Conservation (phyloP, 176 grass and related monocot species). For the Bolboschoenus planiculmis region DNA sequence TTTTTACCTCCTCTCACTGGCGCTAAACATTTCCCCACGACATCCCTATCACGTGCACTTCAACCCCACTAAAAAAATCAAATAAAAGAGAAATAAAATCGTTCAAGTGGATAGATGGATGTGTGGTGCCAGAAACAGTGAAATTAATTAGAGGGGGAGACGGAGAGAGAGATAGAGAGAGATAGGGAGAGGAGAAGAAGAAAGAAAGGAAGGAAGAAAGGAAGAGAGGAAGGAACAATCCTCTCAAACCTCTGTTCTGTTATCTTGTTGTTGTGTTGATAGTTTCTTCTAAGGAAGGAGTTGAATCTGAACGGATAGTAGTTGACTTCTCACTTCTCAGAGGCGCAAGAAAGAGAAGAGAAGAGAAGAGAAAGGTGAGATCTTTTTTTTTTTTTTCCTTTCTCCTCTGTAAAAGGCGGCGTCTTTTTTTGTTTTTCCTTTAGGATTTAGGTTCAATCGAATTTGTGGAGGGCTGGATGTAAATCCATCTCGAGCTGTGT, state of each 20-base stretch:
- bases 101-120: slow-evolving; percentile 5
- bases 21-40: background rate
- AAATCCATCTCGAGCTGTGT: background rate
- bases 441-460: background rate
- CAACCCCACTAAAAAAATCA: slow-evolving; percentile 4
- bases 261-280: background rate
- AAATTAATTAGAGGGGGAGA: background rate
- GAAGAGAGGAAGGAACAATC: background rate
- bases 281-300: background rate
- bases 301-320: background rate
- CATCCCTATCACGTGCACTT: slow-evolving; percentile 17
- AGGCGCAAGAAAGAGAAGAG: background rate
- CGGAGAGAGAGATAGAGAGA: background rate
- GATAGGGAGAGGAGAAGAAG: background rate
- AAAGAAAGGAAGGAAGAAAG: background rate
- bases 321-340: slow-evolving; percentile 14
- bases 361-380: background rate
- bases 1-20: background rate
- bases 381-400: background rate
- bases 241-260: background rate
- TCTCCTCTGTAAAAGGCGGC: background rate
- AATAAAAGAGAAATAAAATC: background rate
- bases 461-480: background rate
- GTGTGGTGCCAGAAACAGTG: background rate
- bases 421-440: background rate